Base-by-base conservation (phyloP, 2,329 filamentous ascomycete species). In the Taxawa tesnikishii region DNA sequence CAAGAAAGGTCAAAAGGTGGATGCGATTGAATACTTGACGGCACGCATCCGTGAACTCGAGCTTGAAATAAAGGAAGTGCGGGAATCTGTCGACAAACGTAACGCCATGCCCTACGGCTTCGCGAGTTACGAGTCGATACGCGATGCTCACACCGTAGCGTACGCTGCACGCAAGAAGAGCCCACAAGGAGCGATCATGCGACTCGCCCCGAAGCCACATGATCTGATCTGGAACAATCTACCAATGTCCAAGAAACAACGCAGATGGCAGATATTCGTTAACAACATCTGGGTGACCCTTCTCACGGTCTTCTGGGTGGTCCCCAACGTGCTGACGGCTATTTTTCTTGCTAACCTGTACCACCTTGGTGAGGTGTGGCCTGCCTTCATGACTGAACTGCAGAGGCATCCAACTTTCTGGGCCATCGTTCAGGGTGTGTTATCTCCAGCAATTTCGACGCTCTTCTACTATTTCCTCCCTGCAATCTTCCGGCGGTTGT, bases 161-260 rank as follows among this genome's bases (percentile, higher is more conserved):
- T 93, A 81, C 56, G 71, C 77, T 7, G 74, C 80, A 14, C 80
- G 81, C 37, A 82, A 75, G 29, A 90, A 90, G 62, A 80, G 79
- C 44, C 83, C 83, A 0, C 68, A 82, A 25, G 83, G 83, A 4
- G 76, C 84, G 0, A 81, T 72, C 0, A 73, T 98, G 34, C 67
- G 63, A 5, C 67, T 96, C 10, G 87, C 90, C 1, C 85, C 90
- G 2, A 75, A 76, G 37, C 88, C 90, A 3, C 84, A 82, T 50
- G 88, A 96, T 52, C 73, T 98, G 32, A 93, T 98, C 42, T 98
- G 90, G 90, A 79, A 84, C 52, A 98, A 98, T 48, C 71, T 98
- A 62, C 70, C 75, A 5, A 62, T 96, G 35, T 73, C 68, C 11
- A 75, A 75, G 24, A 63, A 71, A 16, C 70, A 75, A 1, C 73